Evolutionary conservation across 2,329 filamentous ascomycete species (phyloP), one percentile per base, ranked within the genome.

Genomic region (Monosporascus sp.): DNA sequence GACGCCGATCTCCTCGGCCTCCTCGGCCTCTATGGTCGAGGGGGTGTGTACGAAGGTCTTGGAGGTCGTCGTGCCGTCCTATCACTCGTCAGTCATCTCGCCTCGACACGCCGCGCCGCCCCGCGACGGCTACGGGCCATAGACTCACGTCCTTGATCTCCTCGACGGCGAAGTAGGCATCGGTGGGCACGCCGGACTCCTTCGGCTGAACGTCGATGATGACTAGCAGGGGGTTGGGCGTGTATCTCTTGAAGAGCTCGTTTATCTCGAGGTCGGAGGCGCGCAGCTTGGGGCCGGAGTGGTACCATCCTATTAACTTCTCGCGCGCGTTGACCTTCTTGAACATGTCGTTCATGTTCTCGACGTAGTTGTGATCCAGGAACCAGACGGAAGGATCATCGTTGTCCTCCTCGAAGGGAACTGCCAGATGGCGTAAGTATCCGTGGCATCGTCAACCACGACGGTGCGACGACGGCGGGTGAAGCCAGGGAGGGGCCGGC

Each of bases 291-390:
- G 94, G 94, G 43, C 94, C 94, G 20, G 94, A 96, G 76, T 99
- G 94, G 74, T 99, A 99, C 94, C 94, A 99, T 68, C 94, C 94
- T 81, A 99, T 95, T 72, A 99, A 82, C 85, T 97, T 97, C 78
- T 99, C 94, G 60, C 90, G 82, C 57, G 94, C 94, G 78, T 99
- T 99, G 80, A 99, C 92, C 78, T 97, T 97, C 81, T 99, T 99
- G 83, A 99, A 99, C 94, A 99, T 99, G 74, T 97, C 94, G 77
- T 94, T 96, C 94, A 99, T 99, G 64, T 88, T 90, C 75, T 99
- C 94, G 73, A 99, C 89, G 68, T 97, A 99, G 82, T 97, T 97
- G 81, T 99, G 94, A 72, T 99, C 94, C 60, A 99, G 77, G 72
- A 97, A 99, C 94, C 94, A 99, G 70, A 99, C 94, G 37, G 93